Evolutionary conservation across 768 basidiomycete species (phyloP), one percentile per base, ranked within the genome.

Genomic region (Mycena epipterygia): DNA sequence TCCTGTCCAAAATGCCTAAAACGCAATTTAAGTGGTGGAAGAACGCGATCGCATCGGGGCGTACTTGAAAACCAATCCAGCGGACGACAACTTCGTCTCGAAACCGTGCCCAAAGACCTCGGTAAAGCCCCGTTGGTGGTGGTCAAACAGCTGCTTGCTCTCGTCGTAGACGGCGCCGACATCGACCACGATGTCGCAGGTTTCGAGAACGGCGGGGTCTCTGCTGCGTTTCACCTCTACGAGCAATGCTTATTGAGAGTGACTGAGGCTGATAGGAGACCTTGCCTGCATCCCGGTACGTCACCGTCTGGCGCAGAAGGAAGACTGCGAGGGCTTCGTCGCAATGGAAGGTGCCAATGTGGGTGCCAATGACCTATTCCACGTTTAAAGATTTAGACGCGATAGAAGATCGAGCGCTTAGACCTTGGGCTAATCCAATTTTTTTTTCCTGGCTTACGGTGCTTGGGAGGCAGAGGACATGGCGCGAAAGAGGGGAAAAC

Each of bases 241-340:
- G n/a, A n/a, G 75, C 44, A 62, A 58, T 19, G n/a, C 69, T 65
- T n/a, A 51, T 51, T 59, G 35, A 55, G 21, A 52, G 16, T 3
- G 30, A 52, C 52, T 17, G 48, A 51, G 32, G 19, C 29, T 29
- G 5, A 39, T 39, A 7, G 49, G 5, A 23, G 14, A 11, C 63
- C 84, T 64, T 72, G 94, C 95, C 90, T 76, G 96, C 92, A 78
- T 90, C 87, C 42, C 86, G 88, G 81, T 94, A 99, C 12, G 88
- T 82, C 21, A 87, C 81, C 2, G 96, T 97, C 74, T 90, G 90
- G 56, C 90, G 90, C 33, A 99, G 86, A 72, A 99, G 87, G 80
- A 92, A 96, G 21, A 97, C 94, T 0, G 97, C 98, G 35, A 99
- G 88, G 0, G 96, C 96, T 83, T 99, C 97, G 76, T 99, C 97